Base-by-base conservation (phyloP, 148 eudicot genomes). In the Chenopodium formosanum region DNA sequence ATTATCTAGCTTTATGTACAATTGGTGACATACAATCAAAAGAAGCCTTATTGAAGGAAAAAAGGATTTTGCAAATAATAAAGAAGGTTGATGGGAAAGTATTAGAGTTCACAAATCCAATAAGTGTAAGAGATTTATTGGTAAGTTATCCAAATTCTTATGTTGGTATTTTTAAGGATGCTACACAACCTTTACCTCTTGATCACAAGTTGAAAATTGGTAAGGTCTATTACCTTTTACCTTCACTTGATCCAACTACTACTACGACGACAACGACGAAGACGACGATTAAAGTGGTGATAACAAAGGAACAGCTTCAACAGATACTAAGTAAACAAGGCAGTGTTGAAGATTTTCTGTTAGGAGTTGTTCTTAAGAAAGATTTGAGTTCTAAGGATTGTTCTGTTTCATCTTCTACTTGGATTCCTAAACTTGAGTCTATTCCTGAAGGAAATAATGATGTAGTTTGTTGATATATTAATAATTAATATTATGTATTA, bases 41-140 rank as follows among this genome's bases (percentile, higher is more conserved):
- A 81, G 46, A 81, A 31, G 46, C 37, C 20, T n/a, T 79, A 47
- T 14, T 79, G 46, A 80, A 78, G 75, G 71, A 79, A 70, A 20
- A 81, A 47, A 78, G 82, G 32, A 56, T 87, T 9, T 64, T 93
- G 65, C 87, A 79, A 76, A 80, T 93, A 5, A 79, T 89, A 76
- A 89, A 85, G 66, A 7, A n/a, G 52, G 63, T 72, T 65, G 93
- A 91, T 82, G 97, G 91, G 27, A 87, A 89, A 75, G 70, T 85
- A 19, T 31, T 91, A 52, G 90, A 91, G 87, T 86, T 92, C 76
- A 85, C 50, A 52, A 40, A 80, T 75, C 84, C 94, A 29, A 29
- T 83, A 32, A 73, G 75, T n/a, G 97, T 89, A 0, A 86, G 56
- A 37, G 88, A 87, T 37, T 74, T 91, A 64, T 72, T 91, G 11